Percentiles rank a stretch among this genome's conserved stretches.
phyloP scores from a whole-genome alignment of 495 filamentous ascomycete species.

The Platismatia glauca region DNA sequence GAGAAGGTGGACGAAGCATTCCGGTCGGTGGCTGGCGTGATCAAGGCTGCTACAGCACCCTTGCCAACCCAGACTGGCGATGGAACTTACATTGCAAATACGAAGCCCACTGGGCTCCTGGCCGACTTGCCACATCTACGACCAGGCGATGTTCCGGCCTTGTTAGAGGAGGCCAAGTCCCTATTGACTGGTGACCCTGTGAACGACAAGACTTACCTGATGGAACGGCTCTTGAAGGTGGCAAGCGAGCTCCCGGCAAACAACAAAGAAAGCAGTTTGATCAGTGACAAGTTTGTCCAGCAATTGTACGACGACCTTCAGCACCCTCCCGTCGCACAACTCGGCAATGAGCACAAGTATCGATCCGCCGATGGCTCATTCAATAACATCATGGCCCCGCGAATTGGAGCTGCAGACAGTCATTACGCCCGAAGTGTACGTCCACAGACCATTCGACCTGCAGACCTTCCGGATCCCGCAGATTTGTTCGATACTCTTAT shows the following conservation, averaged over 20 bases:
- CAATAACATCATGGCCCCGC: constrained; percentile 52
- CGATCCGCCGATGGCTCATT: constrained; percentile 62
- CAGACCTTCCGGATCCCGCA: constrained; percentile 62
- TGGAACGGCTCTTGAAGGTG: constrained; percentile 47
- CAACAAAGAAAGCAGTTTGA: constrained; percentile 40
- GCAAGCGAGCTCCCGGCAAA: constrained; percentile 44
- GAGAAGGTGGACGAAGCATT: constrained; percentile 33
- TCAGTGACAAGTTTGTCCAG: constrained; percentile 54
- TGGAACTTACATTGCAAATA: constrained; percentile 41
- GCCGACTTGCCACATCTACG: constrained; percentile 36
- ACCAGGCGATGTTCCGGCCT: constrained; percentile 35
- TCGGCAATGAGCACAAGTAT: constrained; percentile 57
- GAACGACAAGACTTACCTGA: constrained; percentile 65
- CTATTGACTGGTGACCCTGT: constrained; percentile 74
- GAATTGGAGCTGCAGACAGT: constrained; percentile 53
- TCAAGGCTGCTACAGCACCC: constrained; percentile 50
- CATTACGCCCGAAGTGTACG: constrained; percentile 67
- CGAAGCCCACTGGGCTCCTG: constrained; percentile 29
- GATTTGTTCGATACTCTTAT: constrained; percentile 71
- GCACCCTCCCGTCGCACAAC: constrained; percentile 44
- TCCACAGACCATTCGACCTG: constrained; percentile 53
- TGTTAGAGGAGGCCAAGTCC: constrained; percentile 47
- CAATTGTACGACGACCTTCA: constrained; percentile 56
- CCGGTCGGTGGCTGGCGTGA: constrained; percentile 43
- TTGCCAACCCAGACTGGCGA: constrained; percentile 56